Evolutionary conservation across 495 filamentous ascomycete species (phyloP).

Genomic region (Neurospora sp.): DNA sequence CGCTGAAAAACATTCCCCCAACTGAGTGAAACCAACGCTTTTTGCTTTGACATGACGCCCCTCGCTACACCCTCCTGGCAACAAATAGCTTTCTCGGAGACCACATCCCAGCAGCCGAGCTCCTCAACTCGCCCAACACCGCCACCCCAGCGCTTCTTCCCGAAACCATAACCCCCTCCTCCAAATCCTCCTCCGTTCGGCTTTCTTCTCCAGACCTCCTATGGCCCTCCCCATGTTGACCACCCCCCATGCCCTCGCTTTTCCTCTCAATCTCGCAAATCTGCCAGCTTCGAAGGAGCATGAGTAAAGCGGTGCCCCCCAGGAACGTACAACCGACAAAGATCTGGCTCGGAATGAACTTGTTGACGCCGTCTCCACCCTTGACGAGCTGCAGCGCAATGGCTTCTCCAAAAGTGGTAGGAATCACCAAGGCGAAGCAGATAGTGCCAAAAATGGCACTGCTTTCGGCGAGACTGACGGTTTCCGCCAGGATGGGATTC

Average conservation of each 20-base stretch:
- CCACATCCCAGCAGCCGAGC: not conserved
- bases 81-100: not conserved
- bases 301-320: constrained; percentile 1
- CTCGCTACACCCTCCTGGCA: not conserved
- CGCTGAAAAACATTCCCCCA: not conserved
- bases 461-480: constrained; percentile 50
- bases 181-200: not conserved
- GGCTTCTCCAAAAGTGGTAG: constrained; percentile 9
- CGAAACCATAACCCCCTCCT: not conserved
- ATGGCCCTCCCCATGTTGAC: not conserved
- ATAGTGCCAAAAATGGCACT: constrained; percentile 1
- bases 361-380: not conserved
- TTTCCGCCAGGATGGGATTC: constrained; percentile 62
- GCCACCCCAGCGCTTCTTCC: not conserved
- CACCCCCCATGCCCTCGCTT: not conserved
- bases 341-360: constrained; percentile 8
- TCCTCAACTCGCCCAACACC: not conserved
- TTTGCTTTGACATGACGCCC: not conserved
- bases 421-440: constrained; percentile 10
- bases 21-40: not conserved
- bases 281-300: constrained; percentile 8
- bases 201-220: not conserved
- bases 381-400: constrained; percentile 11
- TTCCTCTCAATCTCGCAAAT: constrained; percentile 8
- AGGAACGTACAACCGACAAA: constrained; percentile 9